These are phyloP conservation scores for Pythium aphanidermatum DNA, from an alignment of 352 stramenopile genomes.

Conservation along the genomic window DNA sequence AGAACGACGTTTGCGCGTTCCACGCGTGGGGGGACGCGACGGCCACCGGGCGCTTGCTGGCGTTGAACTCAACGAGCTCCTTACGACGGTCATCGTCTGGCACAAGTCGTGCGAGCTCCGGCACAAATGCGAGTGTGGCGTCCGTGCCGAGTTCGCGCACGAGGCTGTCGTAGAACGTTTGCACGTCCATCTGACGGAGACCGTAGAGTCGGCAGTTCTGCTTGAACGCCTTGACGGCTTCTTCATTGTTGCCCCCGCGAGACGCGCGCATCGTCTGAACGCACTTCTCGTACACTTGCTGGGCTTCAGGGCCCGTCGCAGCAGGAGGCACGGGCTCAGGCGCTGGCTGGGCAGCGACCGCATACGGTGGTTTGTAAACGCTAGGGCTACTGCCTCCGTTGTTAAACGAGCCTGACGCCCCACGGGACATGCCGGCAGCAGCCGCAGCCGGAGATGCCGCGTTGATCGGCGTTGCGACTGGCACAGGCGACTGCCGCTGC, in stretches of 20 bases:
- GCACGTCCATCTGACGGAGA: conserved; percentile 45
- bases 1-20: too few relatives aligned
- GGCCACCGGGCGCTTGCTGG: conserved; percentile 13
- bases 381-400: too few relatives aligned
- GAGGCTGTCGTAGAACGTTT: conserved; percentile 47
- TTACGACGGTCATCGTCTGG: conserved; percentile 42
- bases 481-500: too few relatives aligned
- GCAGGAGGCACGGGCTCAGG: conserved; percentile 35
- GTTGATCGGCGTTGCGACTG: too few relatives aligned
- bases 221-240: conserved; percentile 53
- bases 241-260: conserved; percentile 44
- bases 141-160: conserved; percentile 40
- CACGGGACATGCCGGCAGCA: too few relatives aligned
- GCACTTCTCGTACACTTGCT: conserved; percentile 49
- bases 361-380: conserved; percentile 11
- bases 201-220: conserved; percentile 54
- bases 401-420: too few relatives aligned
- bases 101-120: conserved; percentile 41
- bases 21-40: background rate
- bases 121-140: conserved; percentile 35
- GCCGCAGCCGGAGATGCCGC: too few relatives aligned
- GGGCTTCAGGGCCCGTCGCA: conserved; percentile 40
- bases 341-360: conserved; percentile 16
- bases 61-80: conserved; percentile 49
- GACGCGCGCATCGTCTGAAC: conserved; percentile 49